A percentile compares a stretch with the other conserved stretches of the same genome.
These are phyloP conservation scores for Xylariaceae sp. DNA, from an alignment of 2,329 filamentous ascomycete genomes.

Conservation along the genomic window DNA sequence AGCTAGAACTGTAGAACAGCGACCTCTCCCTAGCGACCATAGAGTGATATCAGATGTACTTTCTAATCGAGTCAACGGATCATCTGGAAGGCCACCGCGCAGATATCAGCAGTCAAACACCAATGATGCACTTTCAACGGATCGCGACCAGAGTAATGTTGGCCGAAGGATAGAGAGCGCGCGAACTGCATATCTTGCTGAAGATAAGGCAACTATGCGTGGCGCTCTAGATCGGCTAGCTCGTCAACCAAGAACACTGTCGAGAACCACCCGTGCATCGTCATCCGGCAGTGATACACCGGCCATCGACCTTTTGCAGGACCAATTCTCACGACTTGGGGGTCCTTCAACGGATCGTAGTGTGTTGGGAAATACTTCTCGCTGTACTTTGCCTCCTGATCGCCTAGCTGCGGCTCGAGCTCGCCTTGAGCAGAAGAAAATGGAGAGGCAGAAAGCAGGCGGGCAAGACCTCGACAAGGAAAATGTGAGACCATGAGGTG, in stretches of 20 bases:
- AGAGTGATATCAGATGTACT: constrained; percentile 35
- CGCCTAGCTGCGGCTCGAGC: constrained; percentile 62
- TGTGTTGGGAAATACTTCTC: constrained; percentile 47
- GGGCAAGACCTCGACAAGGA: constrained; percentile 49
- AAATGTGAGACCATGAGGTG: constrained; percentile 48
- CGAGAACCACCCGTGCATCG: constrained; percentile 36
- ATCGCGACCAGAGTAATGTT: constrained; percentile 12
- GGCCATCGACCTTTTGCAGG: constrained; percentile 53
- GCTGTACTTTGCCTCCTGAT: constrained; percentile 55
- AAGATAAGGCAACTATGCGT: constrained; percentile 25
- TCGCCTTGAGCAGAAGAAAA: constrained; percentile 59
- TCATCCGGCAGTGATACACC: constrained; percentile 42
- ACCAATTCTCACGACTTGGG: constrained; percentile 55
- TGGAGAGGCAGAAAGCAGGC: constrained; percentile 52
- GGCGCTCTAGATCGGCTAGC: constrained; percentile 29
- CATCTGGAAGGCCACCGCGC: constrained; percentile 19
- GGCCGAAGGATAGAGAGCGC: constrained; percentile 14
- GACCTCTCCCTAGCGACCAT: constrained; percentile 21
- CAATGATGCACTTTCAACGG: background rate
- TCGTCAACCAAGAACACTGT: constrained; percentile 35
- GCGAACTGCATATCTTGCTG: constrained; percentile 20
- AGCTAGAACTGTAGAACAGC: constrained; percentile 13
- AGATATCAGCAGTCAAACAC: background rate
- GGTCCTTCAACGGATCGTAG: constrained; percentile 44
- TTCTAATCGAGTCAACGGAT: constrained; percentile 35